Conservation (phyloP, 169 alveolate genomes). For the Plasmodium yoelii region DNA sequence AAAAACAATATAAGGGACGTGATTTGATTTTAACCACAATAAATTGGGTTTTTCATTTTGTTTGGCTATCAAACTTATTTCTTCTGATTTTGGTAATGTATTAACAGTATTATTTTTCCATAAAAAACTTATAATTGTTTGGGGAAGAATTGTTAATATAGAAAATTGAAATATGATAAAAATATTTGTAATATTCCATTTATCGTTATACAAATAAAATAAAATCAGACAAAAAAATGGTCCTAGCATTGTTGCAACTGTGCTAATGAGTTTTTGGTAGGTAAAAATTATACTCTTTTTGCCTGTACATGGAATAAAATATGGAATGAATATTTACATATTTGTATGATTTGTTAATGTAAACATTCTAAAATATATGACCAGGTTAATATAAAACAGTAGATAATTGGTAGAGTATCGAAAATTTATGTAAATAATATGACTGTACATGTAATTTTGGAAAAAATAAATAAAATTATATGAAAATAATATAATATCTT, state of each 20-base stretch:
- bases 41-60: constrained; percentile 18
- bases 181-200: constrained; percentile 61
- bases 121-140: constrained; percentile 47
- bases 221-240: constrained; percentile 68
- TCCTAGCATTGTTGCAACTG: constrained; percentile 65
- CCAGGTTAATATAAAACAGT: no score
- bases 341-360: neutral
- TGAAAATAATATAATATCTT: no score
- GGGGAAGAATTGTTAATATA: constrained; percentile 55
- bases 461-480: no score
- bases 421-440: no score
- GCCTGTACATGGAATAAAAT: constrained; percentile 2
- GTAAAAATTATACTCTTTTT: constrained; percentile 64
- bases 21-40: constrained; percentile 33
- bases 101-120: constrained; percentile 30
- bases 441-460: no score
- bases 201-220: constrained; percentile 52
- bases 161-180: constrained; percentile 69
- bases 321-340: neutral
- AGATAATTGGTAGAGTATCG: no score
- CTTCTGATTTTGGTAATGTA: constrained; percentile 26
- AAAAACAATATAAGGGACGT: constrained; percentile 70
- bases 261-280: constrained; percentile 65
- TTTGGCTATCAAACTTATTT: constrained; percentile 18
- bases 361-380: no score